A percentile compares a stretch with the other conserved stretches of the same genome.
phyloP scores from a whole-genome alignment of 441 rosid species.

The Isatis lusitanica region DNA sequence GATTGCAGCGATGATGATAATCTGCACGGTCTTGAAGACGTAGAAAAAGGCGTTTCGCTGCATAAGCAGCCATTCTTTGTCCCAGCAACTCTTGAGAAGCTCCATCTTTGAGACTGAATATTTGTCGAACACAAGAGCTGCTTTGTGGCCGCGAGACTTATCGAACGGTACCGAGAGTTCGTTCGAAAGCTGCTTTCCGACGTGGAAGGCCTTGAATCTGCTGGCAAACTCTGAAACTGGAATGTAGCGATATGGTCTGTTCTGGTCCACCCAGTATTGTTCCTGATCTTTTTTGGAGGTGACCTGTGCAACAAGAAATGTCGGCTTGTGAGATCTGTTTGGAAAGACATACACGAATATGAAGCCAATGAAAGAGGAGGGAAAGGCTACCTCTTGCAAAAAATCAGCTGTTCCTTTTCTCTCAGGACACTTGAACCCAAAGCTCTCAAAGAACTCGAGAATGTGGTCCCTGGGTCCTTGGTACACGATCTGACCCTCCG shows the following conservation, averaged over 20 bases:
- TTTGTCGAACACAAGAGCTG: constrained; percentile 9
- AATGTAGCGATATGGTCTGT: constrained; percentile 10
- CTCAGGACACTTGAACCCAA: constrained; percentile 19
- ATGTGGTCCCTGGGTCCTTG: constrained; percentile 18
- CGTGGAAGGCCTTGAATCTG: constrained; percentile 9
- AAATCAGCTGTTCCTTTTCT: constrained; percentile 21
- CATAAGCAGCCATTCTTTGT: constrained; percentile 21
- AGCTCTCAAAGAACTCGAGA: constrained; percentile 19
- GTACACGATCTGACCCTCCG: constrained; percentile 10
- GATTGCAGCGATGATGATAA: constrained; percentile 12
- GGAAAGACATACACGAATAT: neutral
- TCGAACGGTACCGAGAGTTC: constrained; percentile 8
- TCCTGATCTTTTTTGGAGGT: constrained; percentile 15
- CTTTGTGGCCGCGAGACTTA: constrained; percentile 10
- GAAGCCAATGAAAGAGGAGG: neutral
- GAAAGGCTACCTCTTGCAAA: constrained; percentile 2
- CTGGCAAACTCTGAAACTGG: constrained; percentile 19
- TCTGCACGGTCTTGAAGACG: constrained; percentile 19
- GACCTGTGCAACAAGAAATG: neutral
- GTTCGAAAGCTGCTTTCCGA: neutral
- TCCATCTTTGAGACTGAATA: constrained; percentile 11
- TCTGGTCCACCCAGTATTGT: constrained; percentile 11
- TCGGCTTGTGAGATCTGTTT: neutral
- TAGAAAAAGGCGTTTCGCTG: constrained; percentile 15
- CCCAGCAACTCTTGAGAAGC: constrained; percentile 20